Evolutionary conservation across 1,284 basidiomycete species (phyloP), one percentile per base, ranked within the genome.

Genomic region (Boletus calvinii): DNA sequence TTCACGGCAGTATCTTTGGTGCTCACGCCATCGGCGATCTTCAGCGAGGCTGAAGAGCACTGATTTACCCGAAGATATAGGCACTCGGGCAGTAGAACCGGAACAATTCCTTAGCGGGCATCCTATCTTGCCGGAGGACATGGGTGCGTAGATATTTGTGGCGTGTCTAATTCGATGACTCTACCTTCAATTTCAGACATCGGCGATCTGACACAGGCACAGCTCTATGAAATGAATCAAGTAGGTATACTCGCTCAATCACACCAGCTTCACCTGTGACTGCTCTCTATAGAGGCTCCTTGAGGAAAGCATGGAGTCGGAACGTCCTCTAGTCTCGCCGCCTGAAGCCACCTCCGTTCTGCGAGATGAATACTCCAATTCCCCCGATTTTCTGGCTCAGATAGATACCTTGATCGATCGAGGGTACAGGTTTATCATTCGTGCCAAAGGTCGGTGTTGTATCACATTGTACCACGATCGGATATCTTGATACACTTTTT

Each of bases 361-460:
- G 40, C 77, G 81, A 31, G 71, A 68, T 7, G 90, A 93, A 71
- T 92, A 91, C 66, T 75, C 81, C 55, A 76, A 75, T 34, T 75
- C 77, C 1, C 68, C 71, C 2, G 64, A 72, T 9, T 89, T 91
- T 59, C 64, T 86, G 10, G 73, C 78, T 52, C 89, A 87, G 67
- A 85, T 93, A 54, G 80, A 87, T 59, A 83, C 79, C 70, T 63
- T 86, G 61, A 67, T 71, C 54, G 55, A 62, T 59, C 64, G 75
- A 48, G 88, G 88, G 2, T 91, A 80, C 72, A 73, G 74, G 36
- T 73, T 73, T 24, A 75, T 93, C 42, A 77, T 89, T 63, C 74
- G 89, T 43, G 81, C 87, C 0, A 77, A 84, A 71, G 90, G 91
- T 68, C 68, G 68, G 68, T 73, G 12, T 47, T 10, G 1, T 10